Evolutionary conservation across 2,329 filamentous ascomycete genomes (phyloP).

Genomic region (Ceratocystis papillata): DNA sequence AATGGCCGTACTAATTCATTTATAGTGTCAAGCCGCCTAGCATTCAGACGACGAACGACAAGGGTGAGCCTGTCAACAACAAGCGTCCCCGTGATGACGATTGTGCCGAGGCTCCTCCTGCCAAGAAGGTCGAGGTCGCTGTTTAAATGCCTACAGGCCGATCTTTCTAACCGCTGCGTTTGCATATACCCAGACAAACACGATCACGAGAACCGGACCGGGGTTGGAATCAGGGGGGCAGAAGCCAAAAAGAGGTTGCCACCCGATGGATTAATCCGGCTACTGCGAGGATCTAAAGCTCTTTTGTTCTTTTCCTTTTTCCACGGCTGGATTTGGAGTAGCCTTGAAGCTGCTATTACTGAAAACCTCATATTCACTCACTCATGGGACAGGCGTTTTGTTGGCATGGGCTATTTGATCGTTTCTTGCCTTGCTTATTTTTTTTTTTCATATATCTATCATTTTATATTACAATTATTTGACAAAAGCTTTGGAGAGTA

Average conservation of each 20-base stretch:
- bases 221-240: not conserved
- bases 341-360: constrained; percentile 7
- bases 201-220: constrained; percentile 5
- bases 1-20: constrained; percentile 15
- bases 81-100: constrained; percentile 49
- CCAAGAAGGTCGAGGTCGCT: constrained; percentile 51
- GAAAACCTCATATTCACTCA: constrained; percentile 19
- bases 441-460: not conserved
- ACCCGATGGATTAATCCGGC: not conserved
- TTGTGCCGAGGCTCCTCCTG: constrained; percentile 35
- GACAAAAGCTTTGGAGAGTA: no score
- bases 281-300: not conserved
- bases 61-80: constrained; percentile 34
- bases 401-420: constrained; percentile 4
- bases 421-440: constrained; percentile 13
- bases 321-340: constrained; percentile 12
- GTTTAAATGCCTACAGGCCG: constrained; percentile 23
- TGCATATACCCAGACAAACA: constrained; percentile 5
- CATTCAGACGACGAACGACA: constrained; percentile 39
- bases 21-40: constrained; percentile 33
- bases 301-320: constrained; percentile 6
- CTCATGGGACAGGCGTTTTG: constrained; percentile 23
- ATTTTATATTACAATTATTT: not conserved
- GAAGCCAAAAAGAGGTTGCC: not conserved
- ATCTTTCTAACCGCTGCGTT: not conserved